Evolutionary conservation across 768 basidiomycete genomes (phyloP).

Genomic region (Imleria badia): DNA sequence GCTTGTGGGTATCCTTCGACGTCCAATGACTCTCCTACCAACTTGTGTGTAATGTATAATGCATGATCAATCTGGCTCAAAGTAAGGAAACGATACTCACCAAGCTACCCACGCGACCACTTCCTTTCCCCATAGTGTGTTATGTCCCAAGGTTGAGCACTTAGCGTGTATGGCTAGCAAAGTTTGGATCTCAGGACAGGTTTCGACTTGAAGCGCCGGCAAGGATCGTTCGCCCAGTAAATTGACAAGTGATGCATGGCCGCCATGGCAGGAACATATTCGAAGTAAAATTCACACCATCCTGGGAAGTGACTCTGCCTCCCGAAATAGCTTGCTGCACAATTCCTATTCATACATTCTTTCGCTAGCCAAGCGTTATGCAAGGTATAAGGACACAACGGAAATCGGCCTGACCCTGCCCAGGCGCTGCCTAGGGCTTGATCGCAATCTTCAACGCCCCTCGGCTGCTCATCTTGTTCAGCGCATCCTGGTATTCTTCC

Average conservation of each 20-base stretch:
- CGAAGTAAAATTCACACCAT: background rate
- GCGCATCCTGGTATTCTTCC: constrained; percentile 66
- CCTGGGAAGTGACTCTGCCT: constrained; percentile 22
- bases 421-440: constrained; percentile 41
- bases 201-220: background rate
- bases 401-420: background rate
- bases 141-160: background rate
- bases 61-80: background rate
- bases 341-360: background rate
- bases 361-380: background rate
- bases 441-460: constrained; percentile 61
- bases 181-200: background rate
- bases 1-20: constrained; percentile 59
- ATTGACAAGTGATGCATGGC: background rate
- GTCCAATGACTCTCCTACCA: constrained; percentile 50
- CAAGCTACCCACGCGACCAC: constrained; percentile 5
- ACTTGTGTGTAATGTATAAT: constrained; percentile 6
- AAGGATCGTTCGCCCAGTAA: background rate
- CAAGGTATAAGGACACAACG: constrained; percentile 25
- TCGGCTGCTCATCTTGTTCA: constrained; percentile 71
- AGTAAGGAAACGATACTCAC: constrained; percentile 7
- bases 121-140: background rate
- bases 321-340: background rate
- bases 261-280: background rate
- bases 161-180: background rate